Evolutionary conservation across 208 protist species (phyloP).

Genomic region (Trypanosoma vivax): DNA sequence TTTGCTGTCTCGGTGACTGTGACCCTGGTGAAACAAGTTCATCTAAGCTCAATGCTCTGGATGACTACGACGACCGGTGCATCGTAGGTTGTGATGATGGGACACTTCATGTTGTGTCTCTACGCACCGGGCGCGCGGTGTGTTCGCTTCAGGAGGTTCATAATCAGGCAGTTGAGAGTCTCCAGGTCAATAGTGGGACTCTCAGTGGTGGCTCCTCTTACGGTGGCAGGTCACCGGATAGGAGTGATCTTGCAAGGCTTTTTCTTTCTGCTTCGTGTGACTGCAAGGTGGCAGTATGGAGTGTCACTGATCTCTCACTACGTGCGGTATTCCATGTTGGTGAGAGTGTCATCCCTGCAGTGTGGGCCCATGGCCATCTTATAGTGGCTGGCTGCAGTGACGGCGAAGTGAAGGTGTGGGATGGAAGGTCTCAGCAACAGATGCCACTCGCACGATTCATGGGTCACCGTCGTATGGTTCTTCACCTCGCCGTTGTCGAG

Average conservation of each 20-base stretch:
- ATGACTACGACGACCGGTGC: slow-evolving; percentile 58
- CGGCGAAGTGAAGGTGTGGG: slow-evolving; percentile 73
- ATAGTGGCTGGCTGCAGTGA: slow-evolving; percentile 77
- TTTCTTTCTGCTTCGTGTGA: slow-evolving; percentile 77
- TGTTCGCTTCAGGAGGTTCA: slow-evolving; percentile 63
- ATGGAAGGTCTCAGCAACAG: slow-evolving; percentile 53
- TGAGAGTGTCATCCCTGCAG: slow-evolving; percentile 72
- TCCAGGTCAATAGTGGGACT: slow-evolving; percentile 26
- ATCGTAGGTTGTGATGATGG: slow-evolving; percentile 82
- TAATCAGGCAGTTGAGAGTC: slow-evolving; percentile 77
- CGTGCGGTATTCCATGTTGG: slow-evolving; percentile 51
- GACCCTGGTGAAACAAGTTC: neutral
- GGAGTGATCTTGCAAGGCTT: slow-evolving; percentile 34
- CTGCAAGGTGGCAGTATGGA: slow-evolving; percentile 77
- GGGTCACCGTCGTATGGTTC: slow-evolving; percentile 80
- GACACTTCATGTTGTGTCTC: slow-evolving; percentile 67
- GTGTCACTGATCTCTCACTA: slow-evolving; percentile 45
- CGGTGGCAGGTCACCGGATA: too few species aligned
- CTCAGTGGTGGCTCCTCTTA: neutral
- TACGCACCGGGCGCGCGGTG: slow-evolving; percentile 60
- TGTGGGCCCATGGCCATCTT: slow-evolving; percentile 45
- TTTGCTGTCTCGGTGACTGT: slow-evolving; percentile 30
- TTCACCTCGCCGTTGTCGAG: slow-evolving; percentile 30
- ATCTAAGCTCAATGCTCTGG: neutral
- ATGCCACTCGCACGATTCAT: slow-evolving; percentile 40